Conservation (phyloP, 2,329 filamentous ascomycete species). For the Tothia fuscella region DNA sequence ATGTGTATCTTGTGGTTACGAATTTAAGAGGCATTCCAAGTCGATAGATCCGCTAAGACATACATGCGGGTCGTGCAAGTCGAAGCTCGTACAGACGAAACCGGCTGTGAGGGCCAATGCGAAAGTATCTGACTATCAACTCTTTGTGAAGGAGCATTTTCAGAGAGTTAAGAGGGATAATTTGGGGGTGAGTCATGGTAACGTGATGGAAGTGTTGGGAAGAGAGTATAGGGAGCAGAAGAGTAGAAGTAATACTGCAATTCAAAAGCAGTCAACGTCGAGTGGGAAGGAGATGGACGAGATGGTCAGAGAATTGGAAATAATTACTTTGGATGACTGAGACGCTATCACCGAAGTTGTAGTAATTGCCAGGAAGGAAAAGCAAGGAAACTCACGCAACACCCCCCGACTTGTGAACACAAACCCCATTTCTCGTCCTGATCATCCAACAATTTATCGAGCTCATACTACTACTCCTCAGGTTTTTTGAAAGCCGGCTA, state of each 20-base stretch:
- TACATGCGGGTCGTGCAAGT: slow-evolving; percentile 66
- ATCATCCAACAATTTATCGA: no score
- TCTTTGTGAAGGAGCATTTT: slow-evolving; percentile 58
- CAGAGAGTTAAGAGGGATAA: slow-evolving; percentile 44
- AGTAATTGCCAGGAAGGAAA: no score
- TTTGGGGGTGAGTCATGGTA: slow-evolving; percentile 48
- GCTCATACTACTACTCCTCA: no score
- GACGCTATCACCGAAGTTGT: no score
- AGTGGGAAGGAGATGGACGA: slow-evolving; percentile 4
- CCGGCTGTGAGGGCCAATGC: slow-evolving; percentile 50
- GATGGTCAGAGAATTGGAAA: slow-evolving; percentile 11
- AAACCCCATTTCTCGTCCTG: no score
- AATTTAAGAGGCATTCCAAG: slow-evolving; percentile 75
- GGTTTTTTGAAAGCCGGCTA: no score
- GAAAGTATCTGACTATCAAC: slow-evolving; percentile 36
- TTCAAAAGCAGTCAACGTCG: background rate
- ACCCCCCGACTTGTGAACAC: no score
- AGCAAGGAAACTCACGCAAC: no score
- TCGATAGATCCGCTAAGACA: slow-evolving; percentile 64
- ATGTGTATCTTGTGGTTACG: slow-evolving; percentile 55
- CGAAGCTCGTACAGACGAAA: slow-evolving; percentile 60
- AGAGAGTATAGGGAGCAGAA: slow-evolving; percentile 47
- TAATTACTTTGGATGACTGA: slow-evolving; percentile 12
- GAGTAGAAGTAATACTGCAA: slow-evolving; percentile 12
- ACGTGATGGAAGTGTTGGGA: slow-evolving; percentile 57